Base-by-base conservation (phyloP, 495 filamentous ascomycete species). In the Niebla homalea region DNA sequence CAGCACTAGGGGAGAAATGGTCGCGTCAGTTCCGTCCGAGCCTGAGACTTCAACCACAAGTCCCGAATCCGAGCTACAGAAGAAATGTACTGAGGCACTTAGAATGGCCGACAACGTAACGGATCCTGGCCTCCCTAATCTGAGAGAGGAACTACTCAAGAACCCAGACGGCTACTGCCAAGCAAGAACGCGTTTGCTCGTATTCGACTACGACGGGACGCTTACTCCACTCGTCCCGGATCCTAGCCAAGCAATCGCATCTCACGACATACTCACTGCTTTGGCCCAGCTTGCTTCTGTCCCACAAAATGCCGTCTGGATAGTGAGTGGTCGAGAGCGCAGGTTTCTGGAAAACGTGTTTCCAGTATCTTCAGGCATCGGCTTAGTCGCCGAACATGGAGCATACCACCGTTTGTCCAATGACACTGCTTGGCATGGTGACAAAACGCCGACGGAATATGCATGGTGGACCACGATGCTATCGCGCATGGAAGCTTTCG, bases 171-270 rank as follows among this genome's bases (percentile, higher is more conserved):
- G 14, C 29, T 32, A 32, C 14, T 32, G 8, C 29, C 10, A 2
- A 32, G 29, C 29, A 32, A 32, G 29, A 32, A 32, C 80, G 65
- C 80, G 90, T 26, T 69, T 98, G 2, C 93, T 97, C 66, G 88
- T 98, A 83, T 94, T 96, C 58, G 92, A 98, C 70, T 98, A 97
- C 60, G 92, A 98, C 64, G 92, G 92, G 43, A 98, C 92, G 0
- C 77, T 98, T n/a, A 95, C 93, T 0, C 87, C 88, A 1, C 96
- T 98, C 56, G 89, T 97, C 22, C 78, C 80, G 49, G 87, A 96
- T 54, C 93, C 92, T 1, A 76, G 80, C 52, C 79, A 84, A 7
- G 92, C 93, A 2, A 80, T 95, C 36, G 90, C 92, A 0, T 86
- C 87, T 2, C 82, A 90, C 57, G 77, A 79, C 15, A 78, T 90